Conservation (phyloP, 164 flowering plant species). For the Umbellularia californica region DNA sequence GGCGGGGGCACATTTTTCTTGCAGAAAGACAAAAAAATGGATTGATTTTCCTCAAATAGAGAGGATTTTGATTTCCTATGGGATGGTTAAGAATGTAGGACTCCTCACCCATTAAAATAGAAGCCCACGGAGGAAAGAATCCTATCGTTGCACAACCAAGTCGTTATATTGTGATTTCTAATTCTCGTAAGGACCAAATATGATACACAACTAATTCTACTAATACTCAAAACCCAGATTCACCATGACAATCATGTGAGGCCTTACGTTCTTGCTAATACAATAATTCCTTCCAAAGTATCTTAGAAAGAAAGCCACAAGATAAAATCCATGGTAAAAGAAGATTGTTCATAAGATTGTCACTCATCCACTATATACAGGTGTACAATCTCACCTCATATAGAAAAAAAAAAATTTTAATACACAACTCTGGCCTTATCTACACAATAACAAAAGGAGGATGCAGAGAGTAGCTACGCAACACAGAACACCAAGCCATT, state of each 20-base stretch:
- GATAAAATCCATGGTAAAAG: not conserved
- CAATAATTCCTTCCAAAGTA: not conserved
- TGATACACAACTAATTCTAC: too few relatives aligned
- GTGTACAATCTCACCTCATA: not conserved
- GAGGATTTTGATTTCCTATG: too few relatives aligned
- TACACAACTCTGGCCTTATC: not conserved
- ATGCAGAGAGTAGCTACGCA: not conserved
- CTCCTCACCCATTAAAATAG: too few relatives aligned
- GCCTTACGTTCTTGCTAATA: not conserved
- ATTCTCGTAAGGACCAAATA: too few relatives aligned
- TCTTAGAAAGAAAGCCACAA: not conserved
- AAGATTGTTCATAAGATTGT: not conserved
- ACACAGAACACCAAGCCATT: not conserved
- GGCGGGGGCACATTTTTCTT: too few relatives aligned
- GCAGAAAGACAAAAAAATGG: too few relatives aligned
- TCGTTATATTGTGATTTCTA: too few relatives aligned
- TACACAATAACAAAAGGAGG: not conserved
- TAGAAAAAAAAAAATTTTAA: not conserved
- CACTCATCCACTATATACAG: not conserved
- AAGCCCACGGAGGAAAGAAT: too few relatives aligned
- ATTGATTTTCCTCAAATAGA: too few relatives aligned
- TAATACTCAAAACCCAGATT: too few relatives aligned
- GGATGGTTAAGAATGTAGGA: too few relatives aligned
- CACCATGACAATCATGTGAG: not conserved
- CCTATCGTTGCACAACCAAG: too few relatives aligned